Conservation (phyloP, 2,329 filamentous ascomycete genomes). For the Penicillium sp. region DNA sequence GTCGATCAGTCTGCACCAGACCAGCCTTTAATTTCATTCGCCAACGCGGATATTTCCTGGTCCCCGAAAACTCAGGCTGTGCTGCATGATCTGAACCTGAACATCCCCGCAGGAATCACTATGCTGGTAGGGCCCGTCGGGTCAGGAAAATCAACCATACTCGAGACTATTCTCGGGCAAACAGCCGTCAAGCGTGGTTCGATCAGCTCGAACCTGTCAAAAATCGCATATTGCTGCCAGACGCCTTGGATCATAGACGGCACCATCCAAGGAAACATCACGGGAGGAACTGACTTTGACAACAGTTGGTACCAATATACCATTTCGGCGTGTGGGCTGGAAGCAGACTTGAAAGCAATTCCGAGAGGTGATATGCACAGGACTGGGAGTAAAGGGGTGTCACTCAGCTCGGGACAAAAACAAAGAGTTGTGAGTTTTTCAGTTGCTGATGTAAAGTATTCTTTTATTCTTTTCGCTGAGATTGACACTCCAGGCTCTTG, state of each 20-base stretch:
- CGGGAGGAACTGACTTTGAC: constrained; percentile 23
- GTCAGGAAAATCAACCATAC: constrained; percentile 51
- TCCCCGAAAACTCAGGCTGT: background rate
- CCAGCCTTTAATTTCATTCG: background rate
- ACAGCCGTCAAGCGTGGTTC: constrained; percentile 20
- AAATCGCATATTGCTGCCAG: constrained; percentile 35
- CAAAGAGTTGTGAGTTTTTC: constrained; percentile 25
- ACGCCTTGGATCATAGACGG: constrained; percentile 27
- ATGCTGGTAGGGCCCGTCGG: constrained; percentile 51
- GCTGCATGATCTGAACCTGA: background rate
- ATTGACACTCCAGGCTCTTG: constrained; percentile 19
- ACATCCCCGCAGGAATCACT: constrained; percentile 27
- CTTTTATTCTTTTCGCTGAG: background rate
- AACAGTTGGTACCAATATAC: constrained; percentile 25
- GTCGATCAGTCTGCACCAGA: background rate
- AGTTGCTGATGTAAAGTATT: background rate
- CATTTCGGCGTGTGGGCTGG: constrained; percentile 26
- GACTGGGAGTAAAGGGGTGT: constrained; percentile 49
- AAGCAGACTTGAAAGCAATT: constrained; percentile 37
- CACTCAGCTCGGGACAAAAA: constrained; percentile 51
- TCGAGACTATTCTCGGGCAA: constrained; percentile 45
- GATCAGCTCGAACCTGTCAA: background rate
- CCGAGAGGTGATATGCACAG: constrained; percentile 40
- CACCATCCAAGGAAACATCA: constrained; percentile 28
- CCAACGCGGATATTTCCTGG: constrained; percentile 4